Evolutionary conservation across 1,284 basidiomycete genomes (phyloP), one percentile per base, ranked within the genome.

Genomic region (Malassezia equina): DNA sequence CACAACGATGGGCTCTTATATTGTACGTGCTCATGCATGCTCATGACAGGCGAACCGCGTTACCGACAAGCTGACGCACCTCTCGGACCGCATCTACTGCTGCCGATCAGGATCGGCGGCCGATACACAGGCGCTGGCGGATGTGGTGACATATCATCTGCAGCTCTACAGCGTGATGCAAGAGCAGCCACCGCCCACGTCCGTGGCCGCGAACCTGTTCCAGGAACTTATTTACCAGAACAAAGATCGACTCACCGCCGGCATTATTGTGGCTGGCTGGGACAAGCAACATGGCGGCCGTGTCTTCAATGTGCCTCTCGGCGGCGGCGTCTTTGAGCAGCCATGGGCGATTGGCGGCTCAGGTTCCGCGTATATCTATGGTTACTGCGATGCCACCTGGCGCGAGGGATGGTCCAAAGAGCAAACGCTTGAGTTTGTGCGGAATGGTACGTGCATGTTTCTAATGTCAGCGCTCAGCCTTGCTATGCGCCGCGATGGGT

Each of bases 321-420:
- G 66, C 23, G 71, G 67, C 7, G 69, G 66, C n/a, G 52, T 67
- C 12, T 70, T 73, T 48, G 59, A 73, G 51, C 65, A 69, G 45
- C 68, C 70, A 1, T 71, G 66, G 69, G 69, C 69, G 1, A 70
- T 72, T 42, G 69, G 71, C 17, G 65, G 89, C 29, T 94, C 90
- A 52, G 94, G 94, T 13, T 95, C 90, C 39, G 89, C 90, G 11
- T 99, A 96, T 75, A 90, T 98, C 17, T 98, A 98, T 73, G 94
- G 93, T 45, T 98, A 94, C 78, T 98, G 94, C 74, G 94, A 99
- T 76, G 89, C 94, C 27, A 96, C 90, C n/a, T 99, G 88, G 77
- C 79, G 83, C 74, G 89, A 93, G 32, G 89, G 86, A n/a, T 93
- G 88, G 91, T 83, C 82, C 3, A 82, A 82, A 64, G 88, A 90